Evolutionary conservation across 495 filamentous ascomycete genomes (phyloP).

Genomic region (Penicillium longicatenatum): DNA sequence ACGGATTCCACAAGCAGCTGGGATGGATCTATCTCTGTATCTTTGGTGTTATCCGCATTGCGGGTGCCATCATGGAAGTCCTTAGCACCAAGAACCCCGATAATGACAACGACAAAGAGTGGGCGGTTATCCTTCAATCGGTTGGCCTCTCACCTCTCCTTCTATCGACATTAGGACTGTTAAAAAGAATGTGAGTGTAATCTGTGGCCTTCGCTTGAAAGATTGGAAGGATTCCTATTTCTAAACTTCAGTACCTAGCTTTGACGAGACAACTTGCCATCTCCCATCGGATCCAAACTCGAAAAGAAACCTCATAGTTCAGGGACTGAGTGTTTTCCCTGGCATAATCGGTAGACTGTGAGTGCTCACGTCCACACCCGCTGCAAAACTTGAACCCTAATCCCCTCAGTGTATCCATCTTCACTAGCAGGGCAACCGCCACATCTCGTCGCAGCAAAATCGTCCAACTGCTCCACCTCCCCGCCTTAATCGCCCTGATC

Average conservation of each 20-base stretch:
- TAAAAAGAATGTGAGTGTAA: conserved; percentile 20
- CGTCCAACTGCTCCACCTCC: conserved; percentile 20
- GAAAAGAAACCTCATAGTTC: neutral
- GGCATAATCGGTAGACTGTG: conserved; percentile 2
- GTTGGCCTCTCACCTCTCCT: conserved; percentile 22
- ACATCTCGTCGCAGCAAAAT: conserved; percentile 14
- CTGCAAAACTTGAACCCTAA: neutral
- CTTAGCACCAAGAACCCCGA: conserved; percentile 16
- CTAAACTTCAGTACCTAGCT: conserved; percentile 1
- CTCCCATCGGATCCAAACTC: conserved; percentile 10
- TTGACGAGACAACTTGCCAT: conserved; percentile 10
- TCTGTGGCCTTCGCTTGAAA: neutral
- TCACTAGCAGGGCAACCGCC: conserved; percentile 17
- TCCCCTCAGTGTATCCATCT: conserved; percentile 9
- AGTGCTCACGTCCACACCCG: neutral
- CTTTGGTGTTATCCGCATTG: conserved; percentile 17
- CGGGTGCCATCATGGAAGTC: conserved; percentile 17
- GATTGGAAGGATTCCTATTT: neutral
- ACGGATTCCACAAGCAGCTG: conserved; percentile 19
- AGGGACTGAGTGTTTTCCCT: neutral
- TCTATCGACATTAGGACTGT: conserved; percentile 16
- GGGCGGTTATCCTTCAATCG: conserved; percentile 17
- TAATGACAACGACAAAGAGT: conserved; percentile 16
- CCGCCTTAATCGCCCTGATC: conserved; percentile 18
- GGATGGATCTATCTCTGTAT: conserved; percentile 25